Conservation (phyloP, 768 basidiomycete genomes). For the Trametes villosa region DNA sequence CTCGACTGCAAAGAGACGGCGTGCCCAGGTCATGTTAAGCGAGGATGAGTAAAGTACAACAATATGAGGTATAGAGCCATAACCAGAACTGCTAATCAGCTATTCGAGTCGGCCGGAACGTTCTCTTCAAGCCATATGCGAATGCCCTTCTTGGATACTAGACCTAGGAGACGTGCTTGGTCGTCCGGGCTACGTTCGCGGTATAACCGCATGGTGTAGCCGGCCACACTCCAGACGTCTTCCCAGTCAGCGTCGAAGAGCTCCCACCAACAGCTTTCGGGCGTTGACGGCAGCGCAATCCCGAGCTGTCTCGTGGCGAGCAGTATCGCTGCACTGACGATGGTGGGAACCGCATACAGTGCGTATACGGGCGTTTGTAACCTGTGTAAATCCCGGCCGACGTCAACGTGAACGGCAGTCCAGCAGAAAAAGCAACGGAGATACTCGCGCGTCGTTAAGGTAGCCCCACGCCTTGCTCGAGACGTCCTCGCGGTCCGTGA, state of each 20-base stretch:
- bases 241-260: slow-evolving; percentile 92
- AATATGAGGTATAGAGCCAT: not conserved
- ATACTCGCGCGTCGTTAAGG: slow-evolving; percentile 90
- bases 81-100: not conserved
- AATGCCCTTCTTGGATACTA: slow-evolving; percentile 80
- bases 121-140: slow-evolving; percentile 78
- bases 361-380: slow-evolving; percentile 94
- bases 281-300: slow-evolving; percentile 72
- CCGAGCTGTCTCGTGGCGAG: slow-evolving; percentile 73
- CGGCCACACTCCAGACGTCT: slow-evolving; percentile 84
- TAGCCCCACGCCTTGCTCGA: slow-evolving; percentile 91
- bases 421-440: slow-evolving; percentile 1
- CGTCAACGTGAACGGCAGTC: slow-evolving; percentile 20
- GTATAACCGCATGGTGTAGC: slow-evolving; percentile 85
- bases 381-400: slow-evolving; percentile 47
- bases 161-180: slow-evolving; percentile 51
- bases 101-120: not conserved
- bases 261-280: slow-evolving; percentile 87
- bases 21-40: not conserved
- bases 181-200: slow-evolving; percentile 51
- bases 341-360: slow-evolving; percentile 84
- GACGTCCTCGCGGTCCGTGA: slow-evolving; percentile 70
- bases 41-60: not conserved
- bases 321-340: slow-evolving; percentile 89
- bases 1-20: not conserved